phyloP scores from a whole-genome alignment of 2,329 filamentous ascomycete genomes.

The Arthroderma uncinatum region DNA sequence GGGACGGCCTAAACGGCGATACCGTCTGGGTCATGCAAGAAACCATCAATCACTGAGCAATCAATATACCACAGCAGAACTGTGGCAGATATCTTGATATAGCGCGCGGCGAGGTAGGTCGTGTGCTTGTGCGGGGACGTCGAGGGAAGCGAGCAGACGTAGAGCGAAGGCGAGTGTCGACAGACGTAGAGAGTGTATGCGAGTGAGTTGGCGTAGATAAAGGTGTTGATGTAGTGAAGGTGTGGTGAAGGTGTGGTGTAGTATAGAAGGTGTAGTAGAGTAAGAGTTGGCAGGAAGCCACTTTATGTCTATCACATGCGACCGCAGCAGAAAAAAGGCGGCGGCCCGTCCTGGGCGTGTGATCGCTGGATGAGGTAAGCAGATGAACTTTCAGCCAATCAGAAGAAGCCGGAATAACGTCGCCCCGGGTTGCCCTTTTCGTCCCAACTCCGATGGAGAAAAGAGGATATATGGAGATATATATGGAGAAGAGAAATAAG shows the following conservation, averaged over 20 bases:
- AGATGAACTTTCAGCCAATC: not conserved
- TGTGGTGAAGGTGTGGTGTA: no score
- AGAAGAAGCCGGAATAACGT: not conserved
- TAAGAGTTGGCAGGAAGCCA: not conserved
- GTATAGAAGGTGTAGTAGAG: not conserved
- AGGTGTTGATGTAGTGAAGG: not conserved
- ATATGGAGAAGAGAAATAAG: not conserved
- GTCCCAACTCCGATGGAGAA: no score
- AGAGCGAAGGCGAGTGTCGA: no score
- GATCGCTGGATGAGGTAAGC: not conserved
- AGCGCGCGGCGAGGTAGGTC: no score
- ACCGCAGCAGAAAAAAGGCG: not conserved
- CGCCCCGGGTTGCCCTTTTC: no score
- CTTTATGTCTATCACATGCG: conserved; percentile 1
- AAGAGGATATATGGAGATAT: not conserved
- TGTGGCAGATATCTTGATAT: no score
- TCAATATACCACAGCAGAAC: no score
- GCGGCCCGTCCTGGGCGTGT: conserved; percentile 1
- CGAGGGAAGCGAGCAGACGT: not conserved
- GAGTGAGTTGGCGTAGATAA: no score
- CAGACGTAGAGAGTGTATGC: no score
- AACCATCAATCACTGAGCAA: conserved; percentile 2
- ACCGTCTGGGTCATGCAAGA: not conserved
- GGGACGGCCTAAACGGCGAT: not conserved
- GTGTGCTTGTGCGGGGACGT: no score